Base-by-base conservation (phyloP, 495 filamentous ascomycete genomes). In the Cercophora sp. region DNA sequence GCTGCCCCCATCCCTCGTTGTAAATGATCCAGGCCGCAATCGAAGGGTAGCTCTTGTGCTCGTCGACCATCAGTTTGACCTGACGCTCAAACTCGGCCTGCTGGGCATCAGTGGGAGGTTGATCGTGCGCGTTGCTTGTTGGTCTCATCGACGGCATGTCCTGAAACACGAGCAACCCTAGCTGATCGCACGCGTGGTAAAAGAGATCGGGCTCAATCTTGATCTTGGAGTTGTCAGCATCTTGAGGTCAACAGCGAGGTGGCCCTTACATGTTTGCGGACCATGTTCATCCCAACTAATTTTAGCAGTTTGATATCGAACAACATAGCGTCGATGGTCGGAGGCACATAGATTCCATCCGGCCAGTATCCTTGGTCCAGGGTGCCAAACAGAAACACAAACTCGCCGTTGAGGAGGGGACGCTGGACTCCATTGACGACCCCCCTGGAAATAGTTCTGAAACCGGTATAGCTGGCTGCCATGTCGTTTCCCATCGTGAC, bases 1-100 rank as follows among this genome's bases (percentile, higher is more conserved):
- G 62, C 52, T 87, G 84, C 8, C 81, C 84, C 84, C 84, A 87
- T 25, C 83, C 84, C 60, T 87, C 84, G 61, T 87, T 87, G 62
- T 87, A 87, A 55, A 87, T 79, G 31, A 85, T 68, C 72, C 72
- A 76, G 4, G 70, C 67, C 8, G 76, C 65, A 47, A 87, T 85
- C 48, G 77, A 80, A 0, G 84, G 76, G 56, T 80, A 84, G 57
- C 70, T 79, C 66, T 77, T 84, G 62, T 78, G 78, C 58, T 87
- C 81, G 47, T 76, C 68, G 37, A 87, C 62, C 39, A 86, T 58
- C 8, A 85, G 49, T 15, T 82, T 79, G 5, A 87, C 70, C 61
- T 87, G 80, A 0, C 84, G 77, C 24, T 66, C 64, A 56, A 85
- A 87, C 49, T 87, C 84, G 3, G 54, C 62, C 52, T 85, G 82